phyloP scores from a whole-genome alignment of 2,329 filamentous ascomycete genomes.

The Diatrype stigma region DNA sequence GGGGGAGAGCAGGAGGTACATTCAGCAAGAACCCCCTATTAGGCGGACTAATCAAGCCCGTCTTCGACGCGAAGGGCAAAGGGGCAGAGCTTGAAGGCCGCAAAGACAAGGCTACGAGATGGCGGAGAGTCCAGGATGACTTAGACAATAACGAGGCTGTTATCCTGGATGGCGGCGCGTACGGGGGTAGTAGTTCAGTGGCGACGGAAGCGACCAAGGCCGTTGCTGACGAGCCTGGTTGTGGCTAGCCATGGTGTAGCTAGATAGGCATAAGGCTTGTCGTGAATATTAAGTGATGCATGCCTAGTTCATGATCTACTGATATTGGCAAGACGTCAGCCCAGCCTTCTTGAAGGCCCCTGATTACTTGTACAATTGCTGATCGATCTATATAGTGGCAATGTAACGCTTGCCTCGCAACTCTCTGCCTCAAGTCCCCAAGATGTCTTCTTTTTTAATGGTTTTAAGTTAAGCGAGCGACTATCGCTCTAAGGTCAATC shows the following conservation, averaged over 20 bases:
- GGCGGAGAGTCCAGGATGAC: conserved; percentile 60
- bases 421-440: no score
- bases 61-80: conserved; percentile 52
- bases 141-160: conserved; percentile 54
- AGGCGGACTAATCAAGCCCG: conserved; percentile 61
- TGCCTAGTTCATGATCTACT: no score
- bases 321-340: no score
- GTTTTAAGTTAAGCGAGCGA: no score
- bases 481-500: no score
- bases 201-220: conserved; percentile 6
- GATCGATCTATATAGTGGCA: no score
- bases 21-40: conserved; percentile 68
- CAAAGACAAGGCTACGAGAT: conserved; percentile 40
- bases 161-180: conserved; percentile 54
- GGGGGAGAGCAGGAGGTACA: conserved; percentile 38
- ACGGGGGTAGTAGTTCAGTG: conserved; percentile 31
- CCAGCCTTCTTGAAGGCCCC: no score
- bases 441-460: no score
- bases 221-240: conserved; percentile 35
- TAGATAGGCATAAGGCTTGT: not conserved
- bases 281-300: not conserved
- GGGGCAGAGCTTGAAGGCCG: conserved; percentile 39
- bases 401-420: no score
- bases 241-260: conserved; percentile 24
- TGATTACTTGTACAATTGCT: no score